Evolutionary conservation across 306 rosid genomes (phyloP).

Genomic region (Betula pendula): DNA sequence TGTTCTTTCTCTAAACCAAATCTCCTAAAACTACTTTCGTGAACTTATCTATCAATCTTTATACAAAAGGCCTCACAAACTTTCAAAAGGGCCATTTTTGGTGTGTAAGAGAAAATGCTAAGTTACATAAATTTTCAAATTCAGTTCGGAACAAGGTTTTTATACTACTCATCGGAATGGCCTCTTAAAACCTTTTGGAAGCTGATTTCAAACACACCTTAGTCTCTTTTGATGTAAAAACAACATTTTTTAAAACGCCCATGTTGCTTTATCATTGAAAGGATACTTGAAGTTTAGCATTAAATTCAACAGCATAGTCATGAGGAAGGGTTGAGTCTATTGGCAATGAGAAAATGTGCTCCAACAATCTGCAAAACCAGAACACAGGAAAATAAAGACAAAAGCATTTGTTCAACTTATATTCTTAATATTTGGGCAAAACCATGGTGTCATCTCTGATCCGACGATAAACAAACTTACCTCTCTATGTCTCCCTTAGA

Average conservation of each 20-base stretch:
- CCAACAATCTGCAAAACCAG: slow-evolving; percentile 60
- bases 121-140: neutral
- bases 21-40: neutral
- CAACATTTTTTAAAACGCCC: neutral
- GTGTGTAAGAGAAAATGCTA: neutral
- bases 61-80: neutral
- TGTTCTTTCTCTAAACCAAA: neutral
- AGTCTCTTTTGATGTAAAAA: neutral
- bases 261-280: slow-evolving; percentile 29
- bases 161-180: neutral
- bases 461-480: slow-evolving; percentile 38
- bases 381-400: slow-evolving; percentile 26
- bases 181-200: neutral
- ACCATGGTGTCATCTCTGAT: slow-evolving; percentile 6
- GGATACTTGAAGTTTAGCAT: slow-evolving; percentile 77
- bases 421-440: slow-evolving; percentile 18
- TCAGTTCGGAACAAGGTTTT: neutral
- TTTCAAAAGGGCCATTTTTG: neutral
- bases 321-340: slow-evolving; percentile 60
- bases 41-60: neutral
- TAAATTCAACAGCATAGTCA: slow-evolving; percentile 67
- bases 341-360: slow-evolving; percentile 69
- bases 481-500: slow-evolving; percentile 56
- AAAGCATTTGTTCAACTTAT: slow-evolving; percentile 4
- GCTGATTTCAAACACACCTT: neutral